phyloP scores from a whole-genome alignment of 2,329 filamentous ascomycete genomes.

The Endocalyx cinctus region DNA sequence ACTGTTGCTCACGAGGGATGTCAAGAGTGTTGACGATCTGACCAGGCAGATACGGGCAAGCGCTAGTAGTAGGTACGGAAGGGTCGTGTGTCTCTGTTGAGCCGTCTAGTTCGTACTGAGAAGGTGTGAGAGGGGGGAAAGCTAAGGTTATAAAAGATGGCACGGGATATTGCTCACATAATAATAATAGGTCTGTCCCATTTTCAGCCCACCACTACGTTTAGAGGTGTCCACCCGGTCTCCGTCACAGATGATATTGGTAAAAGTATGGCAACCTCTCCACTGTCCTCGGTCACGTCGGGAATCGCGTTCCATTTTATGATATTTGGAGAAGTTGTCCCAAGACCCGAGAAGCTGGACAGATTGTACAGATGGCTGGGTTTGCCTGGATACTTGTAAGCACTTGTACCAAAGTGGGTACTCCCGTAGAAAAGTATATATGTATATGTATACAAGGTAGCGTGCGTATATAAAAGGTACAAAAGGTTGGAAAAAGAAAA shows the following conservation, averaged over 20 bases:
- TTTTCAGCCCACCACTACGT: conserved; percentile 76
- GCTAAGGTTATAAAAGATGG: conserved; percentile 1
- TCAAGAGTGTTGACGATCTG: conserved; percentile 82
- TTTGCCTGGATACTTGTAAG: conserved; percentile 44
- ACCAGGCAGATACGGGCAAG: conserved; percentile 82
- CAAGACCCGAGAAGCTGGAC: conserved; percentile 86
- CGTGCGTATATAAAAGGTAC: conserved; percentile 6
- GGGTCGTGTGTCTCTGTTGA: conserved; percentile 73
- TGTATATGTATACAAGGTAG: too few relatives aligned
- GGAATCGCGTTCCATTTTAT: conserved; percentile 76
- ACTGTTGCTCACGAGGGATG: conserved; percentile 65
- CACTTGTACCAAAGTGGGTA: conserved; percentile 13
- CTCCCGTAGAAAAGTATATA: too few relatives aligned
- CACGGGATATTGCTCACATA: conserved; percentile 71
- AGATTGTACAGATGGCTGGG: conserved; percentile 56
- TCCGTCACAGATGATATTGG: conserved; percentile 80
- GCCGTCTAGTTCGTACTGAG: conserved; percentile 77
- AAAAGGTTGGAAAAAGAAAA: conserved; percentile 11
- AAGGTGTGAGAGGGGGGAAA: neutral
- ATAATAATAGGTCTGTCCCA: conserved; percentile 94
- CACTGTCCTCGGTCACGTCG: conserved; percentile 72
- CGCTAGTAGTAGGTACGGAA: conserved; percentile 66
- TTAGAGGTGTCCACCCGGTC: conserved; percentile 48
- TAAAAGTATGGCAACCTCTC: conserved; percentile 83
- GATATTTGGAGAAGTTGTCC: conserved; percentile 83